Conservation (phyloP, 257 asterid genomes). For the Capsicum rhomboideum region DNA sequence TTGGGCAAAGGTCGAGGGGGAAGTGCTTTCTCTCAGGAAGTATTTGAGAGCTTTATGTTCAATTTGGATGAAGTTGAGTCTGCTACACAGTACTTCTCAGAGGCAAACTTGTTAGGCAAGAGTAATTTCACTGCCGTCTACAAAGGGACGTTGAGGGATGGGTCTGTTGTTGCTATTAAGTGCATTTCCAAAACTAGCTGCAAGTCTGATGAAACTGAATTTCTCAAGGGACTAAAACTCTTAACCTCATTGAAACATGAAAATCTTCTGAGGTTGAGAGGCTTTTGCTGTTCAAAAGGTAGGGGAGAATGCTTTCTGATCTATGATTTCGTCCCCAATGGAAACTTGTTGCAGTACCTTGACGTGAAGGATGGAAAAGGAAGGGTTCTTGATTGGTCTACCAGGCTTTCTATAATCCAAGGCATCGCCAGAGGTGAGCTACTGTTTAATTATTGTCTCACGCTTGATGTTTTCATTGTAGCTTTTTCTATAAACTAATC, state of each 20-base stretch:
- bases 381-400: slow-evolving; percentile 76
- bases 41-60: slow-evolving; percentile 67
- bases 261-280: slow-evolving; percentile 74
- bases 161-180: slow-evolving; percentile 73
- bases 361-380: slow-evolving; percentile 47
- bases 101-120: slow-evolving; percentile 67
- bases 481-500: background rate
- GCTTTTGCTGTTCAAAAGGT: slow-evolving; percentile 90
- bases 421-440: slow-evolving; percentile 83
- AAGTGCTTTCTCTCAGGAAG: slow-evolving; percentile 70
- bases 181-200: slow-evolving; percentile 91
- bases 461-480: background rate
- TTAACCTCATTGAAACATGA: slow-evolving; percentile 73
- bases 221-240: slow-evolving; percentile 63
- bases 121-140: slow-evolving; percentile 73
- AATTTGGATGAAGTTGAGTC: slow-evolving; percentile 89
- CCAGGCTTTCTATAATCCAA: slow-evolving; percentile 56
- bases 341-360: slow-evolving; percentile 68
- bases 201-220: slow-evolving; percentile 78
- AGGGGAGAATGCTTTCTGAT: slow-evolving; percentile 94
- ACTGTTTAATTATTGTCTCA: background rate
- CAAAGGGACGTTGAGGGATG: slow-evolving; percentile 72
- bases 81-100: slow-evolving; percentile 85
- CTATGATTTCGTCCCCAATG: slow-evolving; percentile 75
- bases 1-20: slow-evolving; percentile 43